These are phyloP conservation scores for Pythium phragmiticola DNA, from an alignment of 352 stramenopile genomes.

Conservation along the genomic window DNA sequence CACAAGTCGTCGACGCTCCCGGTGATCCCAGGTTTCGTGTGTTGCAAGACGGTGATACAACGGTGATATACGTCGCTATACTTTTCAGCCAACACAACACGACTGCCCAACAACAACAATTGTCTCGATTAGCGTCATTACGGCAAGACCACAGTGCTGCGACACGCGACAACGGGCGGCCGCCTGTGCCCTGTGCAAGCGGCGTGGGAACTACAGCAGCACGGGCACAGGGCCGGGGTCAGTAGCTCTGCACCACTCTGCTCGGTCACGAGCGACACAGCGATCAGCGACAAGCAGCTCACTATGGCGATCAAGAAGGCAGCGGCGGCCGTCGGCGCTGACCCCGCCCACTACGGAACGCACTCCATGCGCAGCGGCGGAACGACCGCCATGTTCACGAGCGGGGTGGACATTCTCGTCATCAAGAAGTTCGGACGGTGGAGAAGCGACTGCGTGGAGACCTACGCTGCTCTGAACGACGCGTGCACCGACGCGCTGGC, in stretches of 20 bases:
- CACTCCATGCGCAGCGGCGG: slow-evolving; percentile 14
- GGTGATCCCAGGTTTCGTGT: no score
- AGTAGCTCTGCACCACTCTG: background rate
- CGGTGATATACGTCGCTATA: no score
- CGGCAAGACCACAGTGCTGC: background rate
- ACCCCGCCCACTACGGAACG: background rate
- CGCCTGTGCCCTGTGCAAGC: slow-evolving; percentile 5
- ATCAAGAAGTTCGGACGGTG: slow-evolving; percentile 13
- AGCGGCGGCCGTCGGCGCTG: background rate
- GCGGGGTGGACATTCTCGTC: slow-evolving; percentile 1
- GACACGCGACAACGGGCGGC: background rate
- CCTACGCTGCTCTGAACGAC: background rate
- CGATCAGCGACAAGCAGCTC: background rate
- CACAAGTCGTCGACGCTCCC: no score
- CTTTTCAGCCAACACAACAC: no score
- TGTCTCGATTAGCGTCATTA: no score
- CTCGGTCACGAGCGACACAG: background rate
- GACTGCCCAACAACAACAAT: no score
- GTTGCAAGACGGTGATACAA: no score
- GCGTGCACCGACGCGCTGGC: background rate
- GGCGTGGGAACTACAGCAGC: background rate
- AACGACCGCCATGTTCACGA: slow-evolving; percentile 10
- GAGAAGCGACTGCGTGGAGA: background rate
- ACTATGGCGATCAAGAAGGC: background rate
- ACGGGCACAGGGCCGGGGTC: background rate